A percentile compares a stretch with the other conserved stretches of the same genome.
phyloP scores from a whole-genome alignment of 148 eudicot species.

The Vaccinium myrtillus region DNA sequence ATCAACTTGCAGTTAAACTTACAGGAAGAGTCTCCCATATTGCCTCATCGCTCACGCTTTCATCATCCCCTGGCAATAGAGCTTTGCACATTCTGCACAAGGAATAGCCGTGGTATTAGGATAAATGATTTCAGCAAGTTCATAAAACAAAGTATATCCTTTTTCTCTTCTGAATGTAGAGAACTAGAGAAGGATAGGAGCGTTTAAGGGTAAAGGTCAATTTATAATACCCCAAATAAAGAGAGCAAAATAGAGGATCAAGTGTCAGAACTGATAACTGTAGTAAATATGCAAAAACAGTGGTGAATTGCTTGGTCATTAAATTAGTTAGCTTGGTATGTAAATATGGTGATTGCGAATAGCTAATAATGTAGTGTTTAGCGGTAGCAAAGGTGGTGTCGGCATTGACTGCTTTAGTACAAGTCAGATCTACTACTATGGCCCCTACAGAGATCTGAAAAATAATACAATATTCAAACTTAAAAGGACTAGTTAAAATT shows the following conservation, averaged over 20 bases:
- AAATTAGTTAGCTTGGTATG: neutral
- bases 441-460: neutral
- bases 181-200: neutral
- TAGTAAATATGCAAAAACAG: neutral
- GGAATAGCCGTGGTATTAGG: neutral
- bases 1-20: slow-evolving; percentile 29
- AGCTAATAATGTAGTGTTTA: neutral
- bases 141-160: neutral
- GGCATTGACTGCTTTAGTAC: neutral
- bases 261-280: neutral
- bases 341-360: neutral
- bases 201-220: neutral
- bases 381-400: neutral
- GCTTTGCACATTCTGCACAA: slow-evolving; percentile 90
- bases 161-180: neutral
- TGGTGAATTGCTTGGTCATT: neutral
- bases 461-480: neutral
- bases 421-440: neutral
- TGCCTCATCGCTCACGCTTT: slow-evolving; percentile 85
- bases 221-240: neutral
- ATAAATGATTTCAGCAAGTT: neutral
- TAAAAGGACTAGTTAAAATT: neutral
- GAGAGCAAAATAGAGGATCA: neutral
- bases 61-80: slow-evolving; percentile 91
- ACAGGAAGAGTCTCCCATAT: slow-evolving; percentile 99